Conservation (phyloP, 2,329 filamentous ascomycete species). For the Tolypocladium capitatum region DNA sequence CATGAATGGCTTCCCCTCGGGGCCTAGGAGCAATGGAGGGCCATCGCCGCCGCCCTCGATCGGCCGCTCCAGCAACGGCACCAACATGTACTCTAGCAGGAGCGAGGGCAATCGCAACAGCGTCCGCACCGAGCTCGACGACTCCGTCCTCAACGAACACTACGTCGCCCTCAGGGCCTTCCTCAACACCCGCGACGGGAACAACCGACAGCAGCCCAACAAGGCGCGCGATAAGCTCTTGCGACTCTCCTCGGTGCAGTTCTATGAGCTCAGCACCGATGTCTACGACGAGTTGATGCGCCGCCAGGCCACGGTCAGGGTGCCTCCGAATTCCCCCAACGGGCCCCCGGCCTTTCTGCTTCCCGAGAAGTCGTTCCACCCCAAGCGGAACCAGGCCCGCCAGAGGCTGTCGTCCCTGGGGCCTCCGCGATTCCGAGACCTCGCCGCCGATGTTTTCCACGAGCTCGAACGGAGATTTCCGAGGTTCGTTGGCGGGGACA, state of each 20-base stretch:
- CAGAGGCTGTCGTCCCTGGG: constrained; percentile 88
- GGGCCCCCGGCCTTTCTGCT: constrained; percentile 59
- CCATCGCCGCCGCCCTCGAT: constrained; percentile 84
- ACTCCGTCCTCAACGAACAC: constrained; percentile 59
- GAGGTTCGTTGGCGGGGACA: constrained; percentile 57
- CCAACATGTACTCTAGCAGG: constrained; percentile 52
- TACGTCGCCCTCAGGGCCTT: constrained; percentile 69
- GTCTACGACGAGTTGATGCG: constrained; percentile 91
- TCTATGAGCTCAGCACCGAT: constrained; percentile 94
- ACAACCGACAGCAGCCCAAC: constrained; percentile 62
- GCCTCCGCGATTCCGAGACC: constrained; percentile 72
- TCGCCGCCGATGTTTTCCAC: constrained; percentile 92
- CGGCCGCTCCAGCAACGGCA: constrained; percentile 72
- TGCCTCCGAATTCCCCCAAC: constrained; percentile 37
- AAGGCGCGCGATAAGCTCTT: constrained; percentile 90
- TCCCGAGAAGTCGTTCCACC: constrained; percentile 83
- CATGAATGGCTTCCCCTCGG: constrained; percentile 48
- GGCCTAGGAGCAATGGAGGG: constrained; percentile 42
- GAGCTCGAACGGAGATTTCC: constrained; percentile 88
- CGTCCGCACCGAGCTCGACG: constrained; percentile 44
- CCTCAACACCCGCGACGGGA: constrained; percentile 64
- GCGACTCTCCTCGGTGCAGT: constrained; percentile 79
- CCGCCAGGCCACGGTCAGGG: constrained; percentile 56
- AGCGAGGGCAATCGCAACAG: constrained; percentile 52
- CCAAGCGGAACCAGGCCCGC: constrained; percentile 93